Base-by-base conservation (phyloP, 1,139 yeast genomes). In the Debaryomyces robertsiae region DNA sequence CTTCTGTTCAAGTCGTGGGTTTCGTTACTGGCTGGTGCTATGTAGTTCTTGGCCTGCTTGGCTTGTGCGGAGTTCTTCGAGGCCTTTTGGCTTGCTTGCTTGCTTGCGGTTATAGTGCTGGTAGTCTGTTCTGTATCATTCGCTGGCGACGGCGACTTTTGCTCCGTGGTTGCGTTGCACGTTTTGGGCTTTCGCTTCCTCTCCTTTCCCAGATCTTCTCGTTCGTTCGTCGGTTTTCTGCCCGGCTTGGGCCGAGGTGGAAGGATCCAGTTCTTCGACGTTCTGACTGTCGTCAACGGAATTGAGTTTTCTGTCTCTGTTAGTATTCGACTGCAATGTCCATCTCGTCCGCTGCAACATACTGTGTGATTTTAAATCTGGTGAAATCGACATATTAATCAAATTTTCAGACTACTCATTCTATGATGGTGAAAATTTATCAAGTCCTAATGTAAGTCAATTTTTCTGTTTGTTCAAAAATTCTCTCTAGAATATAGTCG, bases 181-280 rank as follows among this genome's bases (percentile, higher is more conserved):
- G 14, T 17, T 19, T 29, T 29, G 10, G 32, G 18, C 35, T 41
- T 41, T 35, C 32, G 41, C 27, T 43, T 41, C 40, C 36, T 33
- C 19, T 45, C 45, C 35, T 43, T 41, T 11, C 35, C 36, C 22
- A 25, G 17, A 9, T 45, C 48, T 16, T 10, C 22, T 23, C 24
- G 25, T 16, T 40, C 43, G 30, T 36, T 40, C 11, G 41, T 77
- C 9, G 96, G 96, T 61, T 88, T 88, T 44, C 96, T 69, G 10
- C 96, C 96, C 0, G 96, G 95, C 58, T 88, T 88, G 4, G 95
- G 94, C 45, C 95, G 67, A 9, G 96, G 96, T 3, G 96, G 96
- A 27, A 90, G 70, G 15, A 87, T 91, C 95, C 96, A 90, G 53
- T 83, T 87, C 54, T 79, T 86, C n/a, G 95, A 85, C 1, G 95